Evolutionary conservation across 2,329 filamentous ascomycete genomes (phyloP), one percentile per base, ranked within the genome.

Genomic region (Xylogone sp.): DNA sequence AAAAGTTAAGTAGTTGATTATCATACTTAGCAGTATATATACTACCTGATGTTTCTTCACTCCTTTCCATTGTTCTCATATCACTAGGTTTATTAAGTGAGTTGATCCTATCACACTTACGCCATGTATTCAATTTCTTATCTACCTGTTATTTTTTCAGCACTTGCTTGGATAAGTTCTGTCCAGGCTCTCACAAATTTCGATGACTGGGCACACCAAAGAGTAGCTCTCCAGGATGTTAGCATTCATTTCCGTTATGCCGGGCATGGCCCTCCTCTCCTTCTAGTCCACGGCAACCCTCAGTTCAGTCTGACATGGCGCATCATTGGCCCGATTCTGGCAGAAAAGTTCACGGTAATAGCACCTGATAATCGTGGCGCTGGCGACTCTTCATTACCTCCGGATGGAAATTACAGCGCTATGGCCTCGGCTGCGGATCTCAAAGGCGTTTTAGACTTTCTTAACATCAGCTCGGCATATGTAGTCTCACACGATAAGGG

Each of bases 401-500:
- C 27, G 13, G 27, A 31, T 31, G 27, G 27, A 31, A 31, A 31
- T 13, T 31, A 31, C 13, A 31, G 8, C 13, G 7, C 13, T 31
- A 31, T 31, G 27, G 27, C 27, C 27, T 31, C 68, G 27, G 74
- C 71, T 52, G 60, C 62, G 16, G 63, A 74, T 42, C 64, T 73
- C 5, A 67, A 67, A 21, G 65, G 63, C 10, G 58, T 76, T 0
- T 62, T 76, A 42, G 69, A 72, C 31, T 75, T 75, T 42, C 56
- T 76, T 7, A 71, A 71, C 20, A 61, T 75, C 6, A 68, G 68
- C 2, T 68, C 65, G 21, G 61, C 71, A 1, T 73, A 74, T 52
- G 68, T 76, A 0, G 69, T 76, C 54, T 63, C 69, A 0, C 73
- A 76, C 53, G 74, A 77, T 51, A 76, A 75, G 51, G 74, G 74